Evolutionary conservation across 306 rosid genomes (phyloP).

Genomic region (Cucumis hystrix): DNA sequence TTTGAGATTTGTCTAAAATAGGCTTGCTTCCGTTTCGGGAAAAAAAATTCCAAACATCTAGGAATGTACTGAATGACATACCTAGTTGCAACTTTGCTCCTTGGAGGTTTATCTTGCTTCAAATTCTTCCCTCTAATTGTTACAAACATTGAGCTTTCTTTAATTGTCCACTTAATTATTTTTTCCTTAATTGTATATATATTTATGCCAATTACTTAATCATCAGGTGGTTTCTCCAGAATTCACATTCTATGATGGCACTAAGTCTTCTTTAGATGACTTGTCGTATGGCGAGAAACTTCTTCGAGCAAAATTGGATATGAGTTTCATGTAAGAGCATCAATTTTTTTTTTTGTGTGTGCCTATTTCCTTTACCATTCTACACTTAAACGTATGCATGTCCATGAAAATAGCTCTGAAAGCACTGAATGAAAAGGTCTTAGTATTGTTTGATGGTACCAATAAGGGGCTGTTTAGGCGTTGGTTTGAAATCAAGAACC

Average conservation of each 20-base stretch:
- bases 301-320: constrained; percentile 92
- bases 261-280: constrained; percentile 81
- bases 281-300: constrained; percentile 80
- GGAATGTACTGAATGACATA: neutral
- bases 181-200: neutral
- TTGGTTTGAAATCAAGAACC: too few species aligned
- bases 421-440: neutral
- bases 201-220: constrained; percentile 7
- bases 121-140: neutral
- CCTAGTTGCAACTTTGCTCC: neutral
- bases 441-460: neutral
- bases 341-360: neutral
- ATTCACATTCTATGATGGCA: constrained; percentile 89
- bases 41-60: neutral
- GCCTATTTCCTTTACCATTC: neutral
- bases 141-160: neutral
- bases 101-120: neutral
- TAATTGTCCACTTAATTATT: neutral
- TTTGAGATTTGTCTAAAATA: too few species aligned
- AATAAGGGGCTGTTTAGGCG: too few species aligned
- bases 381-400: neutral
- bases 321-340: constrained; percentile 81
- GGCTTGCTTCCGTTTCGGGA: too few species aligned
- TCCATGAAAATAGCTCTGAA: neutral
- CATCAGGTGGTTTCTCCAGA: constrained; percentile 85